These are phyloP conservation scores for Cladosporium colombiae DNA, from an alignment of 2,329 filamentous ascomycete species.

Conservation along the genomic window DNA sequence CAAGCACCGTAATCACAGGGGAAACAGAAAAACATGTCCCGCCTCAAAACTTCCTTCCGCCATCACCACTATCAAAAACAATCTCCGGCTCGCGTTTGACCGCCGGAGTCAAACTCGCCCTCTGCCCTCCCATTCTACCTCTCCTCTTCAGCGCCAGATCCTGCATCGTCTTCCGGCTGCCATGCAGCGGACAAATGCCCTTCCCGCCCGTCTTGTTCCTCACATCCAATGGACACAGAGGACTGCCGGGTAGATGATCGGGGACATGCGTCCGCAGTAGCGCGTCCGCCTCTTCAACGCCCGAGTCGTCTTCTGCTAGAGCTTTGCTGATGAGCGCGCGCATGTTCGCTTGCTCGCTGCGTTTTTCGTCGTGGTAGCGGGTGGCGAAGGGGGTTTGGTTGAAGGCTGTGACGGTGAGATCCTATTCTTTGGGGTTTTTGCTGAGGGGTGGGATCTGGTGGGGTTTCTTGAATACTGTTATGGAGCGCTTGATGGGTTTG, in stretches of 20 bases:
- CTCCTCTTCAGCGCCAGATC: constrained; percentile 7
- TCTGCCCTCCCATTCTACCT: constrained; percentile 9
- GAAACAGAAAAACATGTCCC: background rate
- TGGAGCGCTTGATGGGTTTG: constrained; percentile 2
- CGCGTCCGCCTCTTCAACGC: constrained; percentile 27
- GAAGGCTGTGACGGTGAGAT: constrained; percentile 33
- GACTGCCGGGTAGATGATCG: constrained; percentile 47
- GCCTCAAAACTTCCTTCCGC: constrained; percentile 5
- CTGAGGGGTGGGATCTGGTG: background rate
- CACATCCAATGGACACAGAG: constrained; percentile 44
- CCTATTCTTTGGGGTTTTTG: constrained; percentile 21
- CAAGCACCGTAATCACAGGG: background rate
- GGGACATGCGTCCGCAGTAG: constrained; percentile 42
- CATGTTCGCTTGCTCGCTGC: constrained; percentile 29
- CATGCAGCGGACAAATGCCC: constrained; percentile 44
- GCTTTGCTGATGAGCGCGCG: constrained; percentile 30
- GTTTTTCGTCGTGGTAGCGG: constrained; percentile 34
- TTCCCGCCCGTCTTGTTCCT: constrained; percentile 40
- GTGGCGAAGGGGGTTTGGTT: constrained; percentile 35
- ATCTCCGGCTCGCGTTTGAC: constrained; percentile 21
- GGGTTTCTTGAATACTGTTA: background rate
- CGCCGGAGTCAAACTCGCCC: constrained; percentile 3
- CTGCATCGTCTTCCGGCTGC: constrained; percentile 28
- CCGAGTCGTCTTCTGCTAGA: constrained; percentile 28
- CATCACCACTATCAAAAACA: constrained; percentile 24